Evolutionary conservation across 2,329 filamentous ascomycete species (phyloP), one percentile per base, ranked within the genome.

Genomic region (Clarireedia homoeocarpa): DNA sequence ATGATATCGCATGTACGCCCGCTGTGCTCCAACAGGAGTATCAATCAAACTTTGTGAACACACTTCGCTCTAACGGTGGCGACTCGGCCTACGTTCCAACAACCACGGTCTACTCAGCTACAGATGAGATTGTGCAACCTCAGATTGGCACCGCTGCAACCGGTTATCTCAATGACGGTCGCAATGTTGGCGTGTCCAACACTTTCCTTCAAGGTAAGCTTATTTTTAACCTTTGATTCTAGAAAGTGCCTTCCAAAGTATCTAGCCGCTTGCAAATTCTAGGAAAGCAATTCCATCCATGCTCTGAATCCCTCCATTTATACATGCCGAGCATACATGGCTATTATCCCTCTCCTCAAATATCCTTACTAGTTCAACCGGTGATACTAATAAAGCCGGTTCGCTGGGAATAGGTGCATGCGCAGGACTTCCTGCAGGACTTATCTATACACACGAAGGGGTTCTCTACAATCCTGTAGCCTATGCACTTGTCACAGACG

Each of bases 1-100:
- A 48, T 6, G 30, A 38, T 5, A 40, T 53, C 12, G 42, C 42
- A 3, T 53, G 51, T 36, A 6, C 30, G 15, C 51, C 51, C 5
- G 34, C 51, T 12, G 6, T 53, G 5, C 15, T 53, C 20, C 77
- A 82, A 66, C 78, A 80, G 60, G 59, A 72, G 49, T 74, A 74
- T 55, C 71, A 71, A 40, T 73, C 71, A 27, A 68, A 71, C 3
- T 78, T 73, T 64, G 69, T 80, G 57, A 61, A 57, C 4, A 70
- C 69, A 0, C 65, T 81, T 3, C 71, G 77, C 12, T 59, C 59
- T 7, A 67, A 74, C 46, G 73, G 71, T 24, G 78, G 79, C 0
- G 76, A 77, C 52, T 75, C 74, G 1, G 77, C 76, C 4, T 81
- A 79, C 59, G 76, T 82, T 0, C 77, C 78, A 0, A 82, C 78